Evolutionary conservation across 495 filamentous ascomycete species (phyloP).

Genomic region (Tuber borchii): DNA sequence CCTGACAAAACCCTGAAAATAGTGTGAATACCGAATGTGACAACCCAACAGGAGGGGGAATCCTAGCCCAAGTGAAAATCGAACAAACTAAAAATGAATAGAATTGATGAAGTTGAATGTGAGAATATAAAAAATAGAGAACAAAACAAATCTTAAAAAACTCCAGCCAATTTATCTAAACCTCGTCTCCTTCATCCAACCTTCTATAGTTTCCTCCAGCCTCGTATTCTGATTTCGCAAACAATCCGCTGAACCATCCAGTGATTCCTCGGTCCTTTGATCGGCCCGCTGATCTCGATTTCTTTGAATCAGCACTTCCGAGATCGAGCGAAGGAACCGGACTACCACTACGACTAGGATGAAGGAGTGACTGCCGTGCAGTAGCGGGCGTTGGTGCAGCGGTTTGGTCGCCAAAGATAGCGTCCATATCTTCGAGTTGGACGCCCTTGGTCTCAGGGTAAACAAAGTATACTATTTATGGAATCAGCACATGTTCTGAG

Average conservation of each 20-base stretch:
- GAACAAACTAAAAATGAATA: background rate
- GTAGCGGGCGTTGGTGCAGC: constrained; percentile 36
- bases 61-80: background rate
- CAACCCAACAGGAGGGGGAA: background rate
- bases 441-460: constrained; percentile 96
- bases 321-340: constrained; percentile 69
- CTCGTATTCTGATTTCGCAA: constrained; percentile 44
- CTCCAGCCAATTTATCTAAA: constrained; percentile 23
- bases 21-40: background rate
- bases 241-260: constrained; percentile 51
- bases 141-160: constrained; percentile 8
- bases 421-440: constrained; percentile 86
- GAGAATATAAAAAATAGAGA: background rate
- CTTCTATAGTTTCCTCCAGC: constrained; percentile 56
- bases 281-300: constrained; percentile 20
- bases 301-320: constrained; percentile 54
- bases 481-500: constrained; percentile 32
- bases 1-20: background rate
- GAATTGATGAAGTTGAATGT: background rate
- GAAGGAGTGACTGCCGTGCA: constrained; percentile 30
- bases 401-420: constrained; percentile 42
- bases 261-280: constrained; percentile 46
- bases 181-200: constrained; percentile 59
- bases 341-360: constrained; percentile 49
- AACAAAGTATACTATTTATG: constrained; percentile 78